Percentiles rank a stretch among this genome's conserved stretches.
Conservation (phyloP, 768 basidiomycete species). For the Gloeostereum incarnatum region DNA sequence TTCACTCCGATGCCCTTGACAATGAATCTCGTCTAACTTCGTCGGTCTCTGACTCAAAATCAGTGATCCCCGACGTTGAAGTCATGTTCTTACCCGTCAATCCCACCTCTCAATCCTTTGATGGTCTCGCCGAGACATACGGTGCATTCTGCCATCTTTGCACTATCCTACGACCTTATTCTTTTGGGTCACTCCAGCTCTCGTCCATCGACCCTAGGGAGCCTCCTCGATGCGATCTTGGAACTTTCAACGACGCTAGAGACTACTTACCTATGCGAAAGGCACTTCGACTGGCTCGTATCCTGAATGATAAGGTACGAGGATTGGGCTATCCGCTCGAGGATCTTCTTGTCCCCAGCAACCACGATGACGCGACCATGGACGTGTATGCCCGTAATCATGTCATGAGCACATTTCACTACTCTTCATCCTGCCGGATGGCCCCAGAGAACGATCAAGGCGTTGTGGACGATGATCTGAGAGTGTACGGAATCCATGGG, state of each 20-base stretch:
- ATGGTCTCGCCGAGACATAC: constrained; percentile 9
- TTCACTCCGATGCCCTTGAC: constrained; percentile 18
- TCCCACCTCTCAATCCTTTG: constrained; percentile 5
- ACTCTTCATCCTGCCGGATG: constrained; percentile 8
- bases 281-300: constrained; percentile 12
- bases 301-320: constrained; percentile 15
- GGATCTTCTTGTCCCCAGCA: constrained; percentile 4
- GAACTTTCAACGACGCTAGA: constrained; percentile 13
- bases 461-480: constrained; percentile 31
- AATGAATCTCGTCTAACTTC: constrained; percentile 4
- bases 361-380: constrained; percentile 1
- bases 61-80: constrained; percentile 28
- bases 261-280: constrained; percentile 18
- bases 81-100: constrained; percentile 22
- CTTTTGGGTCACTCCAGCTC: constrained; percentile 12
- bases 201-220: constrained; percentile 19
- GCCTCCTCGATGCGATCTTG: constrained; percentile 19
- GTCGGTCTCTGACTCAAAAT: constrained; percentile 10
- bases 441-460: constrained; percentile 13
- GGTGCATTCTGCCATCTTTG: constrained; percentile 16
- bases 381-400: constrained; percentile 1
- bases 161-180: constrained; percentile 13
- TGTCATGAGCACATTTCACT: constrained; percentile 4
- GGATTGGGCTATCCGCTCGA: constrained; percentile 15
- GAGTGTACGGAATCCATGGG: constrained; percentile 31